phyloP scores from a whole-genome alignment of 2,329 filamentous ascomycete genomes.

The Aphanocladium album region DNA sequence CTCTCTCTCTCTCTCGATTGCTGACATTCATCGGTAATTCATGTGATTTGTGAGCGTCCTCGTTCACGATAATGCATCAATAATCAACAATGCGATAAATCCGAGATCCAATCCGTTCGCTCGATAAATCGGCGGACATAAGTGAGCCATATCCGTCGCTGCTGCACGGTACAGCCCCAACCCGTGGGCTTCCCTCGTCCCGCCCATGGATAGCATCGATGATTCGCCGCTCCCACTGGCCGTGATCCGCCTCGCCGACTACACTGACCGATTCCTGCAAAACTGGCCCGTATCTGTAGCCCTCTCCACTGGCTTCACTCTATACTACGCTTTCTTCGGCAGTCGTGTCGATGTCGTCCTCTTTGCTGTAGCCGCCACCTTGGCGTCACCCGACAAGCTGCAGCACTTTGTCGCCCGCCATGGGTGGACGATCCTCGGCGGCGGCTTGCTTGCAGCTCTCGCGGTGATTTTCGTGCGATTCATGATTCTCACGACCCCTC shows the following conservation, averaged over 20 bases:
- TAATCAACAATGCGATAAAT: not conserved
- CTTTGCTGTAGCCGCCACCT: not conserved
- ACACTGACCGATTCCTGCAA: not conserved
- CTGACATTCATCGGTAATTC: not conserved
- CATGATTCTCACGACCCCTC: not conserved
- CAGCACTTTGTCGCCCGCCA: not conserved
- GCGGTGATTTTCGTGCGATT: not conserved
- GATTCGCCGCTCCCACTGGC: conserved; percentile 6
- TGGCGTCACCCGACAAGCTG: not conserved
- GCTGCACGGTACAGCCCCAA: not conserved
- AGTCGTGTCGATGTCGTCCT: not conserved
- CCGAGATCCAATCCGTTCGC: not conserved
- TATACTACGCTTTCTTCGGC: not conserved
- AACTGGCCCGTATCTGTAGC: not conserved
- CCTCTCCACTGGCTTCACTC: not conserved
- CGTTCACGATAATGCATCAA: not conserved
- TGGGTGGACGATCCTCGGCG: not conserved
- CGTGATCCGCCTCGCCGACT: conserved; percentile 1
- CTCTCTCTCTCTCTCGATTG: not conserved
- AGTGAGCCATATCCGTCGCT: not conserved
- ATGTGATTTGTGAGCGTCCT: not conserved
- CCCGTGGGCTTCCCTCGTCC: not conserved
- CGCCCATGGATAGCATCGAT: conserved; percentile 8
- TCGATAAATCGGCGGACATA: not conserved
- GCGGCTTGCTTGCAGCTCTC: not conserved